Evolutionary conservation across 1,284 basidiomycete genomes (phyloP).

Genomic region (Hemileia vastatrix): DNA sequence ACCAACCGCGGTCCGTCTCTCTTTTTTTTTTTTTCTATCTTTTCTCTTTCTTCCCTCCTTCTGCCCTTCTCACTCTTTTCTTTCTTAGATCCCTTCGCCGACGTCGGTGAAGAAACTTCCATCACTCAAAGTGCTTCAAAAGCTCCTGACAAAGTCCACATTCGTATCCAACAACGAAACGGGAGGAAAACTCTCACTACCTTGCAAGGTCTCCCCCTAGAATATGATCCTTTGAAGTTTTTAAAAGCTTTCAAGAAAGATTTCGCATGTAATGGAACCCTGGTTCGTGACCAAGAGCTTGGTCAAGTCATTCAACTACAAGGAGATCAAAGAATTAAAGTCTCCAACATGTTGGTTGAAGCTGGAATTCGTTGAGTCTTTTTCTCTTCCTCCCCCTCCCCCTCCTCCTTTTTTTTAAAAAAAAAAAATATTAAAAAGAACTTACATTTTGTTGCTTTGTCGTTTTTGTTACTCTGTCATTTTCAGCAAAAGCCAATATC

Average conservation of each 20-base stretch:
- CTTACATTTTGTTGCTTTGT: too few species aligned
- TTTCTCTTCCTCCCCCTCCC: not conserved
- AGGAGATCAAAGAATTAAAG: conserved; percentile 92
- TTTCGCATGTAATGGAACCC: conserved; percentile 97
- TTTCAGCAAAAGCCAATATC: conserved; percentile 17
- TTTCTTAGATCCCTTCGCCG: conserved; percentile 76
- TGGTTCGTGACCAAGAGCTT: conserved; percentile 92
- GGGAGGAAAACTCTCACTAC: conserved; percentile 98
- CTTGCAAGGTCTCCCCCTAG: conserved; percentile 89
- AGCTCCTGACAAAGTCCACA: conserved; percentile 45
- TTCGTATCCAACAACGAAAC: conserved; percentile 91
- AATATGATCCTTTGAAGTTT: conserved; percentile 96
- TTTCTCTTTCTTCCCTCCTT: conserved; percentile 44
- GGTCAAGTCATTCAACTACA: conserved; percentile 98
- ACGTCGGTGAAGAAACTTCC: conserved; percentile 60
- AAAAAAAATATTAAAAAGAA: too few species aligned
- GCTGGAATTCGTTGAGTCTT: conserved; percentile 35
- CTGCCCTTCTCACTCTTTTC: conserved; percentile 36
- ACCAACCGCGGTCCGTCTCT: conserved; percentile 59
- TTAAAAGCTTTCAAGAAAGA: conserved; percentile 90
- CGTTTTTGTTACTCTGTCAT: not conserved
- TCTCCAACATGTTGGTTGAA: conserved; percentile 71
- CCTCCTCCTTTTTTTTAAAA: not conserved
- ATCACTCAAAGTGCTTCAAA: conserved; percentile 28
- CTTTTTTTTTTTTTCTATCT: not conserved